These are phyloP conservation scores for Monosporascus sp. DNA, from an alignment of 2,329 filamentous ascomycete species.

Conservation along the genomic window DNA sequence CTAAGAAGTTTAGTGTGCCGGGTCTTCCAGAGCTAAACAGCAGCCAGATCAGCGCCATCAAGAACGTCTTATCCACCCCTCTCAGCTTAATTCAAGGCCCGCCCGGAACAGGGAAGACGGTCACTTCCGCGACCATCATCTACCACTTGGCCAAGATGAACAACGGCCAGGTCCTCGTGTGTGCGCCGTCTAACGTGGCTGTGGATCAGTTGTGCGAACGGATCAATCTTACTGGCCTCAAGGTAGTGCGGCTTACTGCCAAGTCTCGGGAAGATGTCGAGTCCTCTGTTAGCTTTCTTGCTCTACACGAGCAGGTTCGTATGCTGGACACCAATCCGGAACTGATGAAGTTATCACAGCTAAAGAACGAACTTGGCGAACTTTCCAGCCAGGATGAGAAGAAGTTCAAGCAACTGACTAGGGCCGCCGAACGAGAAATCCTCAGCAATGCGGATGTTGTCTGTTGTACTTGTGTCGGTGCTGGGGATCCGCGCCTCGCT, in stretches of 20 bases:
- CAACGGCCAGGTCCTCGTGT: slow-evolving; percentile 90
- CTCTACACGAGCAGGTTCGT: slow-evolving; percentile 92
- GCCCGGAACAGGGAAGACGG: slow-evolving; percentile 95
- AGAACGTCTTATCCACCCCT: slow-evolving; percentile 88
- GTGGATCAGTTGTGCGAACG: slow-evolving; percentile 98
- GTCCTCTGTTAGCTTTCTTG: slow-evolving; percentile 93
- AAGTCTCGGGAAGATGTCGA: slow-evolving; percentile 99
- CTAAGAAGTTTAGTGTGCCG: slow-evolving; percentile 94
- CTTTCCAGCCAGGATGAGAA: slow-evolving; percentile 95
- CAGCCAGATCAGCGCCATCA: slow-evolving; percentile 94
- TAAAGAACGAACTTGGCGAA: slow-evolving; percentile 89
- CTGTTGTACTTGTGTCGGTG: slow-evolving; percentile 97
- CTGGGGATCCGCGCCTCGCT: slow-evolving; percentile 86
- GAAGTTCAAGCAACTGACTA: slow-evolving; percentile 93
- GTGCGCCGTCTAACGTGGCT: slow-evolving; percentile 95
- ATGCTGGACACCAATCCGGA: slow-evolving; percentile 97
- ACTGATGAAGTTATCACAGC: slow-evolving; percentile 82
- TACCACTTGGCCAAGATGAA: slow-evolving; percentile 96
- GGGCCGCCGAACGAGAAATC: slow-evolving; percentile 91
- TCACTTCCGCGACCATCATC: slow-evolving; percentile 97
- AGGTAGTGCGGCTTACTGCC: slow-evolving; percentile 95
- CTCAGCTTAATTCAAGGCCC: slow-evolving; percentile 95
- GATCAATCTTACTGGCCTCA: slow-evolving; percentile 88
- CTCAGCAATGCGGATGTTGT: slow-evolving; percentile 94
- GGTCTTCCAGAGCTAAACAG: slow-evolving; percentile 90